Percentiles rank a stretch among this genome's conserved stretches.
phyloP scores from a whole-genome alignment of 2,329 filamentous ascomycete species.

The Fragosphaeria purpurea region DNA sequence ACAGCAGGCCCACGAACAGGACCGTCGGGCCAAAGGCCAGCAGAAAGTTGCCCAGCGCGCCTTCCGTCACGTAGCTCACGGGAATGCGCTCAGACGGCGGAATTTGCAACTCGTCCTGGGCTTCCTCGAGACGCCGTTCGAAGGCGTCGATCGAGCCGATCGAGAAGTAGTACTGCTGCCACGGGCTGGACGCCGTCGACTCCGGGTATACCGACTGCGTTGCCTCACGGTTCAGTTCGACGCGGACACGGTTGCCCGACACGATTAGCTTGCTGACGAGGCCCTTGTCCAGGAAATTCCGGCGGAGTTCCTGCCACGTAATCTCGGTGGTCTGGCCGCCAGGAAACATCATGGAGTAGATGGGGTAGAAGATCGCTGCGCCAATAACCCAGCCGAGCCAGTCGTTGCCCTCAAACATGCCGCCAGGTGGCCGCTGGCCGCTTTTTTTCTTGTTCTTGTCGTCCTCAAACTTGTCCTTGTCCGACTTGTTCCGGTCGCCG shows the following conservation, averaged over 20 bases:
- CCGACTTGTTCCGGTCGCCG: conserved; percentile 8
- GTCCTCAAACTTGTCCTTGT: conserved; percentile 4
- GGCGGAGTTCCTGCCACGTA: conserved; percentile 94
- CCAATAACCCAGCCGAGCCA: conserved; percentile 41
- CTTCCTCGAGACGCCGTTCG: conserved; percentile 76
- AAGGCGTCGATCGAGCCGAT: conserved; percentile 93
- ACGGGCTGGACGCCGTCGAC: conserved; percentile 55
- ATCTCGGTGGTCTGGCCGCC: conserved; percentile 57
- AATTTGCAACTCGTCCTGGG: conserved; percentile 79
- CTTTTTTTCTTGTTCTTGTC: conserved; percentile 23
- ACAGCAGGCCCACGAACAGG: conserved; percentile 71
- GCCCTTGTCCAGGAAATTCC: conserved; percentile 90
- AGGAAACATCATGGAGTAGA: conserved; percentile 32
- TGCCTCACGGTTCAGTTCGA: conserved; percentile 70
- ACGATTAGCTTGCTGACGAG: conserved; percentile 88
- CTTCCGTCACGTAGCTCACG: conserved; percentile 74
- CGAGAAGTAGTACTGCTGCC: conserved; percentile 83
- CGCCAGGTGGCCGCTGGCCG: conserved; percentile 6
- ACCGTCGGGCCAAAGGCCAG: conserved; percentile 77
- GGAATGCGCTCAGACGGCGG: conserved; percentile 84
- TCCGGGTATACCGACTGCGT: conserved; percentile 66
- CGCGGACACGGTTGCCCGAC: conserved; percentile 60
- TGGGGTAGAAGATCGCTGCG: conserved; percentile 34
- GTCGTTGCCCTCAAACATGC: conserved; percentile 28
- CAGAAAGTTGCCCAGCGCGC: conserved; percentile 62